Base-by-base conservation (phyloP, 352 stramenopile genomes). In the Detonula confervacea region DNA sequence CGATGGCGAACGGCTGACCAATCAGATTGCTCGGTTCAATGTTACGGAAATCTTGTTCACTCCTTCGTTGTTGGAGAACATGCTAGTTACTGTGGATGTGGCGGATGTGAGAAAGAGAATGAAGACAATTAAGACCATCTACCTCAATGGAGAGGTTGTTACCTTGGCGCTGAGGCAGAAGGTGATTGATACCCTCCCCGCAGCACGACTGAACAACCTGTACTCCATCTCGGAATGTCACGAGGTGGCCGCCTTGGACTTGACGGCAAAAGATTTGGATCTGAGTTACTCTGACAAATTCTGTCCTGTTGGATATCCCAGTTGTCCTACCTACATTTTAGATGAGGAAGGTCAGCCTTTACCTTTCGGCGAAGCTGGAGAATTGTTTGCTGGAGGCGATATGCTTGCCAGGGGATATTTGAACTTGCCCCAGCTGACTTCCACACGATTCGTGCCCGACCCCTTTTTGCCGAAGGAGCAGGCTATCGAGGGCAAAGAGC, bases 181-280 rank as follows among this genome's bases (percentile, higher is more conserved):
- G 27, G 96, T 96, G 55, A 90, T 95, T 70, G 86, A 89, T 37
- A 77, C 97, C 1, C 92, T 97, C 33, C 93, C 95, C 0, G 70
- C 94, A 25, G 96, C 92, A 35, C 88, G 96, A 67, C 86, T 98
- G 11, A 89, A 96, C 70, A 98, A 98, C 75, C 85, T 98, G 8
- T 98, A 98, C 82, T 97, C 93, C 39, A 96, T 98, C 25, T 96
- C 88, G 27, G 96, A 98, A 81, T 98, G 95, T 79, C 95, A 98
- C 79, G 96, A 98, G 54, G 95, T 97, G 8, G 96, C 92, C 0
- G 78, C 78, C 25, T 60, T 81, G 3, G 79, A 90, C 77, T 72
- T 90, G 55, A 84, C 76, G 24, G 52, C 62, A 5, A 12, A 18
- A 46, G 65, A 84, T 20, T 55, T 82, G 24, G 73, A 84, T 54